Evolutionary conservation across 176 grass and related monocot species (phyloP), one percentile per base, ranked within the genome.

Genomic region (Microstegium vimineum): DNA sequence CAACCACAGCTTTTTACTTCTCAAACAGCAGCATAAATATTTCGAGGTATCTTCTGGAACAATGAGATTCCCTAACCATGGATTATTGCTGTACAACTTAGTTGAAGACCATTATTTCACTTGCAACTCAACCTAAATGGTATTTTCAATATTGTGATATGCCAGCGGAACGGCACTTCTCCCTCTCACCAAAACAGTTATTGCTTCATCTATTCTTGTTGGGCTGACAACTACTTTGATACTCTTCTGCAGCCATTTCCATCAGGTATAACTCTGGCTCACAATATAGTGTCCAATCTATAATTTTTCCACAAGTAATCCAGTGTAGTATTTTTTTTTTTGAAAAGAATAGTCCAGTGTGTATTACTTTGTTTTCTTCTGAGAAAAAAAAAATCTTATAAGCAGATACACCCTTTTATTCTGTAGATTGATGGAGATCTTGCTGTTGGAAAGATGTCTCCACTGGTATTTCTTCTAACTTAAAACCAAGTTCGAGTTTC

Each of bases 231-330:
- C 92, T n/a, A 94, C 95, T 12, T 47, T 94, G 81, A 93, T 98
- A 89, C 90, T 98, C 83, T 98, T 98, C 83, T 98, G 95, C 93
- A 94, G 92, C 74, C 95, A 98, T 82, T 98, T 98, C 72, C 95
- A 98, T 54, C 95, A 98, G 90, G 95, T 98, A 77, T 27, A 59
- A 37, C 23, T 61, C 62, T 13, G 27, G 35, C 18, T 56, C 31
- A 27, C 7, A 73, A 10, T 20, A 64, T 1, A 59, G 3, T 25
- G 10, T 4, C 54, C 54, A 59, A 12, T 59, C 3, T 25, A 60
- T 26, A 60, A 11, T 25, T 60, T 26, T 54, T 0, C n/a, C 56
- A 22, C n/a, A 5, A 60, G n/a, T 12, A 42, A 5, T 40, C 63
- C 31, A 18, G 37, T 26, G 13, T 46, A 62, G 4, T 46, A 45